phyloP scores from a whole-genome alignment of 768 basidiomycete species.

The Gymnopilus junonius region DNA sequence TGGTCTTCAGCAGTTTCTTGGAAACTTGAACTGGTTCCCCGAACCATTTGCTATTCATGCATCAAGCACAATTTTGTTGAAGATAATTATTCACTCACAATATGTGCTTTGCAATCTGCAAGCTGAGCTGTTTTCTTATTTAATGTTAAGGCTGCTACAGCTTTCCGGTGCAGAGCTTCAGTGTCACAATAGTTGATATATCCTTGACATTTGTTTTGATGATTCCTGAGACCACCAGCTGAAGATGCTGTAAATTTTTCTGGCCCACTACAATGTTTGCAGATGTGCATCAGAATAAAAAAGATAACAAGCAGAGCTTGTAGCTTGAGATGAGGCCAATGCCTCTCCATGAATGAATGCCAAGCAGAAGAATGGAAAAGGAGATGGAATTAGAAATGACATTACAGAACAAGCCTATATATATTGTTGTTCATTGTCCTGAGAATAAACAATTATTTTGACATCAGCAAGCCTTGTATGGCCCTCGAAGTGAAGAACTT shows the following conservation, averaged over 20 bases:
- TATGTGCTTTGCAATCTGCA: constrained; percentile 10
- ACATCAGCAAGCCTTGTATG: constrained; percentile 1
- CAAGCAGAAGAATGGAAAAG: not conserved
- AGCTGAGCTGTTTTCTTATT: constrained; percentile 10
- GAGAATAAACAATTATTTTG: constrained; percentile 4
- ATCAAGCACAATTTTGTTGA: constrained; percentile 1
- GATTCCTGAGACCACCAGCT: constrained; percentile 11
- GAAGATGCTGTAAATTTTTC: constrained; percentile 13
- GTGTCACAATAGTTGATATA: constrained; percentile 9
- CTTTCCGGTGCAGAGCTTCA: constrained; percentile 7
- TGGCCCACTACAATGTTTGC: constrained; percentile 6
- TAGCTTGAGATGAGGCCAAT: constrained; percentile 8
- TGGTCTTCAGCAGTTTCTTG: too few species aligned
- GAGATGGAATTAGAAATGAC: not conserved
- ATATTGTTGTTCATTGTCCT: not conserved
- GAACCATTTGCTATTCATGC: constrained; percentile 4
- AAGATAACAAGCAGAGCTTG: not conserved
- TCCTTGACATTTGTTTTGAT: constrained; percentile 19
- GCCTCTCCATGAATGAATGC: constrained; percentile 10
- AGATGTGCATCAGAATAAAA: constrained; percentile 9
- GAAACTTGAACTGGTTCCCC: not conserved
- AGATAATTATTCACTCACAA: not conserved
- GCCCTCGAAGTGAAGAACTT: too few species aligned
- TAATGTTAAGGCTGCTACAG: not conserved
- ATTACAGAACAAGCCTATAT: too few species aligned